phyloP scores from a whole-genome alignment of 2,329 filamentous ascomycete species.

The Colletotrichum sansevieriae region DNA sequence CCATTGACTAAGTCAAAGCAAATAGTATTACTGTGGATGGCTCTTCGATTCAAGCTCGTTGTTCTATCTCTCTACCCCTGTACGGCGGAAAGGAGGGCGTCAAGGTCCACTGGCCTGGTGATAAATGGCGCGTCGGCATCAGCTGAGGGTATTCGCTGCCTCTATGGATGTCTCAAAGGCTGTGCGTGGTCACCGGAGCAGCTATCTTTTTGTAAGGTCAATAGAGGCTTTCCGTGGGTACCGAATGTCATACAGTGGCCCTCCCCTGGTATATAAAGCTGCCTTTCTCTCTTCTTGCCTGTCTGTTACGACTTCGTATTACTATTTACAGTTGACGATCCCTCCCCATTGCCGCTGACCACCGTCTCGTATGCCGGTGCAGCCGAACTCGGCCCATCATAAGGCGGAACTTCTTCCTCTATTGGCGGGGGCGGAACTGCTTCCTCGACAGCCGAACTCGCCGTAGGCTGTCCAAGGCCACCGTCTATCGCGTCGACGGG shows the following conservation, averaged over 20 bases:
- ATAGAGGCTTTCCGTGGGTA: too few relatives aligned
- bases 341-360: neutral
- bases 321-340: neutral
- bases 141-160: too few relatives aligned
- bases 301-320: neutral
- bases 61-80: too few relatives aligned
- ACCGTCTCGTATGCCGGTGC: conserved; percentile 29
- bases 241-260: rapidly evolving
- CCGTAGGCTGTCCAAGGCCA: neutral
- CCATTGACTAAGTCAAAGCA: too few relatives aligned
- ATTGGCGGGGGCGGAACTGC: neutral
- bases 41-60: too few relatives aligned
- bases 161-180: neutral
- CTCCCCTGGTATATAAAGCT: neutral
- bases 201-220: too few relatives aligned
- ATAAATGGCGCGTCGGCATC: too few relatives aligned
- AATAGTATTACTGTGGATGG: too few relatives aligned
- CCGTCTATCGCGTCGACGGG: neutral
- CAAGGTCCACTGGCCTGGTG: too few relatives aligned
- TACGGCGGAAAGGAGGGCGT: too few relatives aligned
- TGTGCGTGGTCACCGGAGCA: neutral
- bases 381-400: conserved; percentile 10
- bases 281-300: neutral
- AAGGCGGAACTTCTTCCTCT: conserved; percentile 1
- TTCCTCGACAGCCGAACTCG: neutral